Evolutionary conservation across 305 asterid species (phyloP).

Genomic region (Rubia peregrina): DNA sequence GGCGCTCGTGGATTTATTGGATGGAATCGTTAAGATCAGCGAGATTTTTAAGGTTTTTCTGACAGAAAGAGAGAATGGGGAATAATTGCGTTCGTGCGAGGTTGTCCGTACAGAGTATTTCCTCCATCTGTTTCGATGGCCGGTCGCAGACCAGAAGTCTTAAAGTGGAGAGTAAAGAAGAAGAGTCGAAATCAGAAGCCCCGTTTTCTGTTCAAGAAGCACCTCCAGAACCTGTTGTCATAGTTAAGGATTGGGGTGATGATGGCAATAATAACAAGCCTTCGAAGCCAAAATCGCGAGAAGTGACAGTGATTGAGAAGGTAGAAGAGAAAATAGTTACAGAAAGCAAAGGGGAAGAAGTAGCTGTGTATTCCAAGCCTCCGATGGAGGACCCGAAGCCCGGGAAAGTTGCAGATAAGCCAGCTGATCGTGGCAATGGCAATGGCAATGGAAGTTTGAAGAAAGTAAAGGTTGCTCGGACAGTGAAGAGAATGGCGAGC

Average conservation of each 20-base stretch:
- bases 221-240: constrained; percentile 9
- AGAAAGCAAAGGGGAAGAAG: constrained; percentile 22
- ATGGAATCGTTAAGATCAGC: constrained; percentile 5
- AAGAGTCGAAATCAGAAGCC: constrained; percentile 8
- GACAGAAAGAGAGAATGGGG: constrained; percentile 2
- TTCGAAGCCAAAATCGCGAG: constrained; percentile 15
- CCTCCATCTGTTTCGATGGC: constrained; percentile 8
- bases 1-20: not conserved
- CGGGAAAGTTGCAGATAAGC: not conserved
- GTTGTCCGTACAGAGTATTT: constrained; percentile 1
- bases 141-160: not conserved
- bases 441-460: constrained; percentile 10
- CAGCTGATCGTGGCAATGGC: no score
- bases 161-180: not conserved
- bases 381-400: constrained; percentile 3
- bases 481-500: constrained; percentile 48
- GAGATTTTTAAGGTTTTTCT: constrained; percentile 2
- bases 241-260: constrained; percentile 9
- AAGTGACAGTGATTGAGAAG: constrained; percentile 10
- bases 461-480: constrained; percentile 28
- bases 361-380: constrained; percentile 8
- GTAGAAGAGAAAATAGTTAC: constrained; percentile 11
- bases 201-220: constrained; percentile 5
- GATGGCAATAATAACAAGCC: constrained; percentile 15
- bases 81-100: constrained; percentile 11